A percentile compares a stretch with the other conserved stretches of the same genome.
These are phyloP conservation scores for Amanita inopinata DNA, from an alignment of 768 basidiomycete genomes.

Conservation along the genomic window DNA sequence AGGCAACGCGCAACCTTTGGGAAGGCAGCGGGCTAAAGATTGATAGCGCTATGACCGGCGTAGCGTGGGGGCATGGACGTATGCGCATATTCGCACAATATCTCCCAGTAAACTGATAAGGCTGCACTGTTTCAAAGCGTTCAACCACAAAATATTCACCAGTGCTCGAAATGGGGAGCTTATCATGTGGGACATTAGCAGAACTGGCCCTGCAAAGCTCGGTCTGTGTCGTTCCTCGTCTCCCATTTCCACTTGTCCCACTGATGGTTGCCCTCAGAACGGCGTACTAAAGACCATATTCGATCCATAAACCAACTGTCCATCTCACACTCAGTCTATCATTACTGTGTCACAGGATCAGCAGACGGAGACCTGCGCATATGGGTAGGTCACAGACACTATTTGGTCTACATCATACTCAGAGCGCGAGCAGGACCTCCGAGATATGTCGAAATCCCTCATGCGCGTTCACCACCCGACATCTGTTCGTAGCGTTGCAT, in stretches of 20 bases:
- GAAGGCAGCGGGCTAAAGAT: slow-evolving; percentile 69
- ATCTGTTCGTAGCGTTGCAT: slow-evolving; percentile 57
- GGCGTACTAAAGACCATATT: slow-evolving; percentile 56
- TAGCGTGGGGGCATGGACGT: slow-evolving; percentile 73
- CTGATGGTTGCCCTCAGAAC: slow-evolving; percentile 30
- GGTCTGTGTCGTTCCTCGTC: slow-evolving; percentile 46
- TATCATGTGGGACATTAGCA: slow-evolving; percentile 76
- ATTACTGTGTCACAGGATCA: slow-evolving; percentile 73
- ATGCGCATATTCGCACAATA: slow-evolving; percentile 15
- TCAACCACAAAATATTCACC: slow-evolving; percentile 68
- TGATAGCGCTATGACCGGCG: slow-evolving; percentile 69
- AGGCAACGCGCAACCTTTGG: slow-evolving; percentile 70
- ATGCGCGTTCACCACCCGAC: slow-evolving; percentile 65
- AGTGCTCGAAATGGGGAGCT: slow-evolving; percentile 76
- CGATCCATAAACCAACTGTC: slow-evolving; percentile 65
- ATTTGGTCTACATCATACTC: neutral
- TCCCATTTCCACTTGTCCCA: slow-evolving; percentile 3
- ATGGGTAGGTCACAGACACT: slow-evolving; percentile 43
- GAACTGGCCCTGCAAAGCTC: slow-evolving; percentile 55
- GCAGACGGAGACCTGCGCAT: slow-evolving; percentile 74
- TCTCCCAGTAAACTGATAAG: neutral
- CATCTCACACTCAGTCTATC: slow-evolving; percentile 55
- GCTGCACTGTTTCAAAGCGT: slow-evolving; percentile 30
- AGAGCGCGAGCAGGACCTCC: slow-evolving; percentile 45
- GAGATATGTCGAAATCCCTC: slow-evolving; percentile 58